Evolutionary conservation across 306 rosid genomes (phyloP).

Genomic region (Rosa rugosa): DNA sequence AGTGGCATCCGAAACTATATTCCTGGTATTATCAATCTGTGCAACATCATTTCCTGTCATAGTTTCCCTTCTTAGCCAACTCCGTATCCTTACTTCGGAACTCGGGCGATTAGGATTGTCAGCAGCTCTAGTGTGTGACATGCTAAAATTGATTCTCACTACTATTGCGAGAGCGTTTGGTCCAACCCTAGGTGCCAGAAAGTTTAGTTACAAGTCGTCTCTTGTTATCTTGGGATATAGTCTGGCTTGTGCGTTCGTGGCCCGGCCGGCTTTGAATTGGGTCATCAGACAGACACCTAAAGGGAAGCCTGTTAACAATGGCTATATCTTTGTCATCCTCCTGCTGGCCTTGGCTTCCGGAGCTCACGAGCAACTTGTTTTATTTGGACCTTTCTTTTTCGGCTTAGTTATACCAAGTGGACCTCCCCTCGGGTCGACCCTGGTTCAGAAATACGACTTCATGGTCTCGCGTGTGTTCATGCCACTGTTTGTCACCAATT

Average conservation of each 20-base stretch:
- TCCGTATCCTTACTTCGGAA: slow-evolving; percentile 56
- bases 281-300: slow-evolving; percentile 25
- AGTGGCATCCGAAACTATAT: background rate
- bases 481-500: slow-evolving; percentile 41
- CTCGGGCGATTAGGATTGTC: slow-evolving; percentile 60
- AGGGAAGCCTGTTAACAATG: slow-evolving; percentile 24
- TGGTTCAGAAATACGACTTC: slow-evolving; percentile 59
- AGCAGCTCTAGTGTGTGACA: slow-evolving; percentile 52
- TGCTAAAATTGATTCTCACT: slow-evolving; percentile 5
- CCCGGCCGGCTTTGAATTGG: slow-evolving; percentile 25
- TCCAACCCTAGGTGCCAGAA: no score
- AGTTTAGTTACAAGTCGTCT: no score
- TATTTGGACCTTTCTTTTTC: slow-evolving; percentile 42
- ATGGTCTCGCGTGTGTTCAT: slow-evolving; percentile 40
- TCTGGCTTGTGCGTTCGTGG: background rate
- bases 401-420: slow-evolving; percentile 66
- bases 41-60: slow-evolving; percentile 50
- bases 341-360: slow-evolving; percentile 31
- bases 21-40: background rate
- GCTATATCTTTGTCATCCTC: slow-evolving; percentile 7
- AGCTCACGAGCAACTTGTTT: slow-evolving; percentile 42
- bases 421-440: slow-evolving; percentile 64
- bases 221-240: background rate
- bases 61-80: slow-evolving; percentile 50
- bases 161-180: slow-evolving; percentile 8